Evolutionary conservation across 768 basidiomycete species (phyloP).

Genomic region (Mycena chlorophos): DNA sequence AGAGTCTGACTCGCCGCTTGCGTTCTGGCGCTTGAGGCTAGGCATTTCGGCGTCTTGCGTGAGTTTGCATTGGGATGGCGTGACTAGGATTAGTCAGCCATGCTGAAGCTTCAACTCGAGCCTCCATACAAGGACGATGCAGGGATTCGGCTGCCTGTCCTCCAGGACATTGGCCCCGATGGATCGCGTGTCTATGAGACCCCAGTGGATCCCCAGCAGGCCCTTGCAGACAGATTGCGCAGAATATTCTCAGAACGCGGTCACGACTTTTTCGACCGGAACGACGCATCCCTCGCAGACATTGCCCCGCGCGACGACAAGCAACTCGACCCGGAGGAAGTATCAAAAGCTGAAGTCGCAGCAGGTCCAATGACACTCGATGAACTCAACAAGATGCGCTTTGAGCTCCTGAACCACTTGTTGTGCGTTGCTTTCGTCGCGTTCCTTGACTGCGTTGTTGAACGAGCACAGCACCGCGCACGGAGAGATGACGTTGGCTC

Average conservation of each 20-base stretch:
- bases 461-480: constrained; percentile 56
- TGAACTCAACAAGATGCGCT: constrained; percentile 72
- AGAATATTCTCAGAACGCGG: constrained; percentile 77
- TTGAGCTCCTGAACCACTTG: constrained; percentile 68
- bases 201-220: constrained; percentile 55
- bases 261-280: constrained; percentile 68
- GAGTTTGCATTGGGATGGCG: no score
- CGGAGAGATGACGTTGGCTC: constrained; percentile 79
- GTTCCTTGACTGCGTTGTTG: constrained; percentile 4
- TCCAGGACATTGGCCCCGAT: constrained; percentile 70
- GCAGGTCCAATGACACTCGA: constrained; percentile 66
- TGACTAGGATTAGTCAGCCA: no score
- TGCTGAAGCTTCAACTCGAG: constrained; percentile 69
- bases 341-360: constrained; percentile 27
- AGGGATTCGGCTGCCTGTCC: constrained; percentile 58
- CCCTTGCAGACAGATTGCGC: constrained; percentile 63
- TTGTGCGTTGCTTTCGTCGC: constrained; percentile 51
- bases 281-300: constrained; percentile 27
- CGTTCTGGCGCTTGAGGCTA: no score
- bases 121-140: constrained; percentile 79
- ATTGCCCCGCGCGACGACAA: constrained; percentile 21
- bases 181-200: constrained; percentile 71
- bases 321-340: constrained; percentile 30
- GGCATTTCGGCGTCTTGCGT: no score
- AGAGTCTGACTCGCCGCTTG: no score